Percentiles rank a stretch among this genome's conserved stretches.
Conservation (phyloP, 352 stramenopile species). For the Pythium aquatile region DNA sequence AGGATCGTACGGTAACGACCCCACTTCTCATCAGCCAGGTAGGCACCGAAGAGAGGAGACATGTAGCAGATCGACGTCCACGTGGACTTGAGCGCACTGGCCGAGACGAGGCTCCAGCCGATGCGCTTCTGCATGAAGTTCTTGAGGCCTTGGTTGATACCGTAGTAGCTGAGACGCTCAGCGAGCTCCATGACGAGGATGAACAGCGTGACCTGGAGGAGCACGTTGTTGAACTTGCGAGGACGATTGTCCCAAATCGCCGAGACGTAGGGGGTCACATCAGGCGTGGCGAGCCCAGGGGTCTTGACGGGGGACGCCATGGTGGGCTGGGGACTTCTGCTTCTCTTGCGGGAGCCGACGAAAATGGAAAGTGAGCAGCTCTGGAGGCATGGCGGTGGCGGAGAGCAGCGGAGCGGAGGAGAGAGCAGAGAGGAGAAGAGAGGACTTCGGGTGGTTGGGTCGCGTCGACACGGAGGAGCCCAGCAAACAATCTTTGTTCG, state of each 20-base stretch:
- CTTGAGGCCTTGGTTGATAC: slow-evolving; percentile 86
- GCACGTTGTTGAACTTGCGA: slow-evolving; percentile 49
- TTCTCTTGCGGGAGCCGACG: background rate
- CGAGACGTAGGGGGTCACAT: background rate
- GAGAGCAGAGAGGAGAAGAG: background rate
- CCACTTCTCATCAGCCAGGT: slow-evolving; percentile 61
- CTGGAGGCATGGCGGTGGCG: too few species aligned
- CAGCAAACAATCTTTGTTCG: background rate
- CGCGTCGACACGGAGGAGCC: background rate
- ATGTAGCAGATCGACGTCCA: slow-evolving; percentile 69
- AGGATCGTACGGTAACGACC: slow-evolving; percentile 59
- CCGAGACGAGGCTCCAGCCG: slow-evolving; percentile 59
- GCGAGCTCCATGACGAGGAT: slow-evolving; percentile 61
- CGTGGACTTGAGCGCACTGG: slow-evolving; percentile 59
- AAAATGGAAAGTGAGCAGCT: background rate
- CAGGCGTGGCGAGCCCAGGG: too few species aligned
- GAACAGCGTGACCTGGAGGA: slow-evolving; percentile 63
- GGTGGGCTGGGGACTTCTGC: background rate
- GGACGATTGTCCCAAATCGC: slow-evolving; percentile 49
- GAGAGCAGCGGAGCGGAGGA: background rate
- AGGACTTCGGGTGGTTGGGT: background rate
- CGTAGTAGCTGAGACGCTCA: slow-evolving; percentile 80
- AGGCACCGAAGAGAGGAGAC: slow-evolving; percentile 50
- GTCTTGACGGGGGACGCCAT: too few species aligned
- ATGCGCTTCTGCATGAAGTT: slow-evolving; percentile 69